phyloP scores from a whole-genome alignment of 768 basidiomycete genomes.

The Hydnum rufescens region DNA sequence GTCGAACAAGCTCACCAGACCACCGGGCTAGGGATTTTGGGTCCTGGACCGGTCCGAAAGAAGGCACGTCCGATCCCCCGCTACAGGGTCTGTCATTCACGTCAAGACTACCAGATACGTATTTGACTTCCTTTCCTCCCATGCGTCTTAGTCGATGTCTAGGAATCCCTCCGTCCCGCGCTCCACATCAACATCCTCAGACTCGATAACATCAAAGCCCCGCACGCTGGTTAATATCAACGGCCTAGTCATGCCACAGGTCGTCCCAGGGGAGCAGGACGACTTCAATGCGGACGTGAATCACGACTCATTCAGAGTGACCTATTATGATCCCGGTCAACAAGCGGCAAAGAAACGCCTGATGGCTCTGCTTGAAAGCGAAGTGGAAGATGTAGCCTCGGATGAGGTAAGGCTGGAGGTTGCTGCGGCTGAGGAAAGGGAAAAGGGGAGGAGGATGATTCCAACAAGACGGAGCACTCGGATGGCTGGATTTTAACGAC shows the following conservation, averaged over 20 bases:
- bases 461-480: too few species aligned
- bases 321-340: conserved; percentile 51
- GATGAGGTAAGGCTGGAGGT: too few species aligned
- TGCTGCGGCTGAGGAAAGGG: too few species aligned
- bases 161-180: conserved; percentile 2
- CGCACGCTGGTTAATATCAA: conserved; percentile 2
- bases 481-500: too few species aligned
- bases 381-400: too few species aligned
- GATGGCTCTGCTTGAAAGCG: conserved; percentile 27
- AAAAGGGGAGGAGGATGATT: too few species aligned
- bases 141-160: not conserved
- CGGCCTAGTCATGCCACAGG: conserved; percentile 1
- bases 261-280: conserved; percentile 5
- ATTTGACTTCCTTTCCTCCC: not conserved
- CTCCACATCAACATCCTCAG: conserved; percentile 17
- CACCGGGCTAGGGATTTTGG: conserved; percentile 17
- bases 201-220: conserved; percentile 2
- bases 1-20: conserved; percentile 13
- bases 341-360: conserved; percentile 35
- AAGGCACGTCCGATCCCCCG: conserved; percentile 21
- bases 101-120: not conserved
- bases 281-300: conserved; percentile 1
- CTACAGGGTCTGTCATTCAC: conserved; percentile 13
- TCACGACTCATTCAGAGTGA: conserved; percentile 28
- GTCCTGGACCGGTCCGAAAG: conserved; percentile 30